Percentiles rank a stretch among this genome's conserved stretches.
phyloP scores from a whole-genome alignment of 192 early-diverging fungal genomes.

The Oehlia diaphana region DNA sequence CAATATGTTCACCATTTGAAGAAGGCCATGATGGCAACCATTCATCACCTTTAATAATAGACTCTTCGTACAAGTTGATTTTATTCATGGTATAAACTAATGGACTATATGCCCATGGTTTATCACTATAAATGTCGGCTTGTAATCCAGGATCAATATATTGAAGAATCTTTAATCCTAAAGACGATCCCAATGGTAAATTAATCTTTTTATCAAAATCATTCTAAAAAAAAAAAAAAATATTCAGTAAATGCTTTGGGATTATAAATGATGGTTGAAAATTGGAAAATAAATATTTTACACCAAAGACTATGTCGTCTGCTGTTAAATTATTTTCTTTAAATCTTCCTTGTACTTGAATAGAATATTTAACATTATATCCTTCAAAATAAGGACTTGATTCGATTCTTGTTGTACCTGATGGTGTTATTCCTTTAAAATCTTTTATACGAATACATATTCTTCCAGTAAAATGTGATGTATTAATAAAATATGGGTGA shows the following conservation, averaged over 20 bases:
- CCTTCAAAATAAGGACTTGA: constrained; percentile 56
- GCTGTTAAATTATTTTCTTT: constrained; percentile 61
- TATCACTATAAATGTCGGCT: constrained; percentile 66
- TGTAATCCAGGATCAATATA: constrained; percentile 77
- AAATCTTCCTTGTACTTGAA: constrained; percentile 75
- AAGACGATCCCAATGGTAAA: constrained; percentile 65
- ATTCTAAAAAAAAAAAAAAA: constrained; percentile 36
- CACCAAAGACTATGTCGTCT: constrained; percentile 75
- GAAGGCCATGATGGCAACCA: constrained; percentile 46
- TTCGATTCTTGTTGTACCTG: constrained; percentile 31
- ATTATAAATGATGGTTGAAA: neutral
- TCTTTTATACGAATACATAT: constrained; percentile 68
- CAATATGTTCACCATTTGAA: constrained; percentile 38
- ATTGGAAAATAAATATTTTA: constrained; percentile 4
- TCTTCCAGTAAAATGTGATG: constrained; percentile 61
- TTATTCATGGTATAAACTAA: constrained; percentile 75
- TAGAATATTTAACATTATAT: constrained; percentile 61
- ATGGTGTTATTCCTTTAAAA: constrained; percentile 58
- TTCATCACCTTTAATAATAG: constrained; percentile 27
- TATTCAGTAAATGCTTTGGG: neutral
- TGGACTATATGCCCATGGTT: constrained; percentile 73
- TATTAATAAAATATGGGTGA: constrained; percentile 63
- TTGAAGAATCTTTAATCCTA: constrained; percentile 73
- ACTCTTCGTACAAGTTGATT: constrained; percentile 50
- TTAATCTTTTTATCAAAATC: constrained; percentile 70